phyloP scores from a whole-genome alignment of 148 eudicot species.

The Tetragonia tetragonoides region DNA sequence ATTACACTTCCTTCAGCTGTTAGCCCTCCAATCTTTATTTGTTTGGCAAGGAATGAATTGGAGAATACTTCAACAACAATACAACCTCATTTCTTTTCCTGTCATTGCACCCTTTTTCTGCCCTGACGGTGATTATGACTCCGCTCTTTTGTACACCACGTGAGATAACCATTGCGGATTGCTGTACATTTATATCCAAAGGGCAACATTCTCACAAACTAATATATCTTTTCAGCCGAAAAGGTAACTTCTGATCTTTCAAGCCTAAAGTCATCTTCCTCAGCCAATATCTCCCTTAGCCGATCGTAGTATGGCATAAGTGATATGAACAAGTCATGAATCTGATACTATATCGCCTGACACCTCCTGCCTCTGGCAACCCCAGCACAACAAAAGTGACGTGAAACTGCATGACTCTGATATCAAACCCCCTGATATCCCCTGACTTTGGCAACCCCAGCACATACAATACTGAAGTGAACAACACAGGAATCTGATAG shows the following conservation, averaged over 20 bases:
- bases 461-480: not conserved
- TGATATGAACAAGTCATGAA: no score
- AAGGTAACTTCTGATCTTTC: constrained; percentile 13
- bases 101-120: not conserved
- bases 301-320: not conserved
- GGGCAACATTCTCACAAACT: no score
- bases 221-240: not conserved
- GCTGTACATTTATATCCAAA: constrained; percentile 1
- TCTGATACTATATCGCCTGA: not conserved
- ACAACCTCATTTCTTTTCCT: not conserved
- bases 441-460: not conserved
- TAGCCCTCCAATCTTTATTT: constrained; percentile 23
- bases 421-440: not conserved
- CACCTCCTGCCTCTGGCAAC: not conserved
- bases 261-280: not conserved
- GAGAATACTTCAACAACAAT: constrained; percentile 17
- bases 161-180: no score
- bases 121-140: no score
- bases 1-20: constrained; percentile 18
- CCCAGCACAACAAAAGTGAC: constrained; percentile 4
- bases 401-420: not conserved
- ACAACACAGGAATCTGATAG: constrained; percentile 3
- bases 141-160: no score
- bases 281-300: not conserved
- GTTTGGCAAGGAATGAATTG: constrained; percentile 23